A percentile compares a stretch with the other conserved stretches of the same genome.
Evolutionary conservation across 306 rosid species (phyloP).

Genomic region (Vachellia pachyceras): DNA sequence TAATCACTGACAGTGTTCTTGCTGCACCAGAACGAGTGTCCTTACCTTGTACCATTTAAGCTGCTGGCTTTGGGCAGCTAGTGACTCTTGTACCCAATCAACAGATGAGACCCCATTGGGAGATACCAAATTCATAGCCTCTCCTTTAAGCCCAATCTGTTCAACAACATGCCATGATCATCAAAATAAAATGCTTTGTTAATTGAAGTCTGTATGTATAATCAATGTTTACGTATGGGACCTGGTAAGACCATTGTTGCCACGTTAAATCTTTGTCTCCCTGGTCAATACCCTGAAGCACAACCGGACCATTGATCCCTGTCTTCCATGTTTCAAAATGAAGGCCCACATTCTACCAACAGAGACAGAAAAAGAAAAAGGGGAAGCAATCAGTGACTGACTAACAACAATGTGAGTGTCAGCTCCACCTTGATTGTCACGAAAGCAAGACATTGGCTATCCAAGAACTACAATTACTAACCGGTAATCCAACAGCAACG

Average conservation of each 20-base stretch:
- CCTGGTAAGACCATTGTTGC: slow-evolving; percentile 96
- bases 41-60: slow-evolving; percentile 92
- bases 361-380: not conserved
- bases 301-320: slow-evolving; percentile 84
- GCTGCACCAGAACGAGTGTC: not conserved
- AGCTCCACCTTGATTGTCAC: not conserved
- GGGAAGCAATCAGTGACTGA: slow-evolving; percentile 17
- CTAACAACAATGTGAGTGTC: not conserved
- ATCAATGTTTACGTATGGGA: slow-evolving; percentile 25
- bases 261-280: slow-evolving; percentile 73
- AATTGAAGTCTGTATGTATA: not conserved
- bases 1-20: slow-evolving; percentile 22
- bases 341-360: slow-evolving; percentile 71
- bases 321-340: slow-evolving; percentile 82
- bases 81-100: slow-evolving; percentile 73
- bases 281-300: slow-evolving; percentile 68
- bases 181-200: not conserved
- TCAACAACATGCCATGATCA: not conserved
- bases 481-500: slow-evolving; percentile 91
- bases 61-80: slow-evolving; percentile 54
- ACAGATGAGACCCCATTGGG: slow-evolving; percentile 69
- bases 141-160: slow-evolving; percentile 93
- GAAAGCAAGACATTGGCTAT: not conserved
- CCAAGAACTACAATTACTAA: slow-evolving; percentile 36
- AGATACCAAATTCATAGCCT: slow-evolving; percentile 78